Percentiles rank a stretch among this genome's conserved stretches.
These are phyloP conservation scores for Trichoderma brevicompactum DNA, from an alignment of 2,329 filamentous ascomycete genomes.

Conservation along the genomic window DNA sequence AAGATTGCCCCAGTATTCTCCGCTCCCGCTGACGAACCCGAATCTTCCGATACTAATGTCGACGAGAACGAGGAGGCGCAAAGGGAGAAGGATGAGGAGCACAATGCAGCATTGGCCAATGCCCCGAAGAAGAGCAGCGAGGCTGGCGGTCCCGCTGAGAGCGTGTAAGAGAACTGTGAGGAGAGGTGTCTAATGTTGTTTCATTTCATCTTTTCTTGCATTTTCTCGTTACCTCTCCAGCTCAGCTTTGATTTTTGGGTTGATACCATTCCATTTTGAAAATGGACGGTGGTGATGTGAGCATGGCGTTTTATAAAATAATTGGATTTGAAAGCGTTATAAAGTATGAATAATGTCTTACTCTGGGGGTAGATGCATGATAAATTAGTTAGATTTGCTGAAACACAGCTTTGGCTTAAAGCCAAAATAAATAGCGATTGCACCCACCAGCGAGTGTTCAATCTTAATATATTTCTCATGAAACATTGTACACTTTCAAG, in stretches of 20 bases:
- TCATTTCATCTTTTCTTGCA: constrained; percentile 2
- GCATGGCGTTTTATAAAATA: constrained; percentile 16
- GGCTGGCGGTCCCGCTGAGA: constrained; percentile 30
- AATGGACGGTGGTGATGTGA: constrained; percentile 3
- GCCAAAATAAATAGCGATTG: background rate
- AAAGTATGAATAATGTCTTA: constrained; percentile 23
- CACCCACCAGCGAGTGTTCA: background rate
- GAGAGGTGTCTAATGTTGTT: background rate
- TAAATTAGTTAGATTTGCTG: constrained; percentile 4
- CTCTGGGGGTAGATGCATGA: background rate
- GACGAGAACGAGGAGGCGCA: constrained; percentile 33
- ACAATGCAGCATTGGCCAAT: constrained; percentile 43
- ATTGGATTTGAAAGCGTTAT: constrained; percentile 18
- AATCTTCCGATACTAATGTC: constrained; percentile 31
- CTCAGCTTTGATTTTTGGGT: background rate
- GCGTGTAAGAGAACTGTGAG: constrained; percentile 24
- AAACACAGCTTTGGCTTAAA: background rate
- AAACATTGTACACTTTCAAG: background rate
- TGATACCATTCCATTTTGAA: constrained; percentile 19
- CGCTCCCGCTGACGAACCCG: constrained; percentile 30
- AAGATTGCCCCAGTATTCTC: constrained; percentile 57
- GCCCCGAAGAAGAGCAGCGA: constrained; percentile 41
- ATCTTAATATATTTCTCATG: constrained; percentile 1
- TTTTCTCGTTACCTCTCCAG: background rate
- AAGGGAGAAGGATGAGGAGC: constrained; percentile 41